Evolutionary conservation across 441 rosid genomes (phyloP), one percentile per base, ranked within the genome.

Genomic region (Populus hybrid): DNA sequence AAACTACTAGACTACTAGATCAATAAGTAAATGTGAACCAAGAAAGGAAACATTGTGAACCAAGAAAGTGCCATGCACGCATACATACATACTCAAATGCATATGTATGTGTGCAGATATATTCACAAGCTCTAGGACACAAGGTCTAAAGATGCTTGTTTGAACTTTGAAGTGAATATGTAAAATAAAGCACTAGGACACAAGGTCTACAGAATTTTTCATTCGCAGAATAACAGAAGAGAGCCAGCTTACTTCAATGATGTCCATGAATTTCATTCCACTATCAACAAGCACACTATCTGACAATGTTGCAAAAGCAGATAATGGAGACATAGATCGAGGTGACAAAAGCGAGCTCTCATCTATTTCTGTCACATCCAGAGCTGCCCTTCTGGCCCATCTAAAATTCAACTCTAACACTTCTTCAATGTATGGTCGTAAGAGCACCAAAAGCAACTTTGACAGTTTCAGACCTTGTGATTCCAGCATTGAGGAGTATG

Each of bases 211-310:
- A 28, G 30, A 40, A 70, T 40, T 34, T 72, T 59, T 28, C 38
- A 59, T 9, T 69, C 30, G 11, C 24, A 50, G 32, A 23, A 69
- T 30, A 69, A 72, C 57, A 64, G 76, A 74, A 79, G 26, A 35
- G 8, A 75, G 64, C 73, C 57, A 79, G 85, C 98, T 89, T 83
- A 92, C 99, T 66, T 90, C 90, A 79, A 90, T 85, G 75, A 91
- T 90, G 77, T 86, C 86, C 97, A 92, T 89, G 80, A 95, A 94
- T 73, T 87, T 87, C 81, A 91, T 82, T 80, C 97, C 97, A 81
- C 92, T 90, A 76, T 89, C 94, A 57, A 91, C 89, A 83, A 91
- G 88, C 66, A 83, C 74, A 66, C 83, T 84, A 72, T 94, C 90
- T 67, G 97, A 86, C 59, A 89, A 84, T 21, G 87, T 84, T 70